Evolutionary conservation across 1,284 basidiomycete genomes (phyloP), one percentile per base, ranked within the genome.

Genomic region (Boletus mariae): DNA sequence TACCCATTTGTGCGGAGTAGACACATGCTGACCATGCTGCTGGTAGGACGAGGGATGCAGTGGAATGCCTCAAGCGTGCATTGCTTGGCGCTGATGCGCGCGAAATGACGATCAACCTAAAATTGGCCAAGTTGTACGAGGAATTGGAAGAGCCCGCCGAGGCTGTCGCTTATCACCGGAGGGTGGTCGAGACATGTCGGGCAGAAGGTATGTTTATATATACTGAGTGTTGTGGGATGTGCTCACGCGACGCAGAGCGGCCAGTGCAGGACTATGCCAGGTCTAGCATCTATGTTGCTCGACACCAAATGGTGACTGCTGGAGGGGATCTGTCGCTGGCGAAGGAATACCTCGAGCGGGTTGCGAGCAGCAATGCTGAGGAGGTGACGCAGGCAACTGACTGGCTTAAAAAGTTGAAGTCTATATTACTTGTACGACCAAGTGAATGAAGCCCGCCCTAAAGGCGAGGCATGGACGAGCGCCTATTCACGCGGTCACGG

Each of bases 51-150:
- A 80, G 84, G 54, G 94, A 97, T 71, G 92, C 94, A 5, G 85
- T 94, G 46, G 87, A 93, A 63, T 93, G 92, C 60, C 85, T 92
- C 59, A 91, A 92, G 60, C 88, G 93, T 45, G 93, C 94, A 3
- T 77, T 96, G 42, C 83, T 95, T 53, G 85, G 91, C 45, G 89
- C 91, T 13, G 92, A 94, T 68, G 78, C 84, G 1, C 78, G 84
- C 53, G 92, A 96, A 68, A 90, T 84, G 11, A 80, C 78, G 29
- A 83, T 87, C 49, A 85, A 87, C 65, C 73, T 90, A 15, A 92
- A 87, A 65, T 77, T 97, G 28, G 93, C 92, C 10, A 80, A 80
- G 57, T 75, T 96, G 35, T 83, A 93, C 68, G 79, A 80, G 51
- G 76, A 79, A 29, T 71, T 88, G n/a, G 80, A 84, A 26, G 84